Conservation (phyloP, 495 filamentous ascomycete species). For the Talaromyces nanjingensis region DNA sequence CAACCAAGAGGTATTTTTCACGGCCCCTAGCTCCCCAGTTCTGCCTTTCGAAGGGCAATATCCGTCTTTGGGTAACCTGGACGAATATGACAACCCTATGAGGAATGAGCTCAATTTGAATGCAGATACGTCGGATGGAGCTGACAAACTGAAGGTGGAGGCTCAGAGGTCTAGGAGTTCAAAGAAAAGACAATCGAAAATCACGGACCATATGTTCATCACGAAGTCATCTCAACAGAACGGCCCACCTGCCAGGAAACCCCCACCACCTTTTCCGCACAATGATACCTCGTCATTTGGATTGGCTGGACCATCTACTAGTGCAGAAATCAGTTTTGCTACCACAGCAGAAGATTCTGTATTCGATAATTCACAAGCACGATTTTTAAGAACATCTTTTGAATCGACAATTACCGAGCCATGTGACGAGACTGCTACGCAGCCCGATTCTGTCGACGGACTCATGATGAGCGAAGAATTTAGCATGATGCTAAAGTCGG, state of each 20-base stretch:
- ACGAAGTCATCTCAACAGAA: conserved; percentile 4
- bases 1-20: conserved; percentile 30
- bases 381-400: conserved; percentile 22
- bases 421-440: conserved; percentile 21
- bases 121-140: neutral
- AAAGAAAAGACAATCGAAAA: conserved; percentile 14
- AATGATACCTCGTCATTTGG: neutral
- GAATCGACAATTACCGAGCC: conserved; percentile 26
- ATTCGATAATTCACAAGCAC: conserved; percentile 11
- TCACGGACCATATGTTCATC: conserved; percentile 14
- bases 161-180: conserved; percentile 2
- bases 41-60: conserved; percentile 10
- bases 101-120: conserved; percentile 8
- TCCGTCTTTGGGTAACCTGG: conserved; percentile 7
- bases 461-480: conserved; percentile 21
- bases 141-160: conserved; percentile 8
- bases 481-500: conserved; percentile 5
- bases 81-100: conserved; percentile 10
- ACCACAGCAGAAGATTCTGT: conserved; percentile 20
- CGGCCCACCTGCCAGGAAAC: neutral
- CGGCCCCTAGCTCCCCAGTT: conserved; percentile 32
- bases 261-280: neutral
- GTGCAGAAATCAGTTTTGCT: conserved; percentile 18
- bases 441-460: conserved; percentile 27
- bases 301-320: neutral